These are phyloP conservation scores for Penicillium odoratum DNA, from an alignment of 495 filamentous ascomycete genomes.

Conservation along the genomic window DNA sequence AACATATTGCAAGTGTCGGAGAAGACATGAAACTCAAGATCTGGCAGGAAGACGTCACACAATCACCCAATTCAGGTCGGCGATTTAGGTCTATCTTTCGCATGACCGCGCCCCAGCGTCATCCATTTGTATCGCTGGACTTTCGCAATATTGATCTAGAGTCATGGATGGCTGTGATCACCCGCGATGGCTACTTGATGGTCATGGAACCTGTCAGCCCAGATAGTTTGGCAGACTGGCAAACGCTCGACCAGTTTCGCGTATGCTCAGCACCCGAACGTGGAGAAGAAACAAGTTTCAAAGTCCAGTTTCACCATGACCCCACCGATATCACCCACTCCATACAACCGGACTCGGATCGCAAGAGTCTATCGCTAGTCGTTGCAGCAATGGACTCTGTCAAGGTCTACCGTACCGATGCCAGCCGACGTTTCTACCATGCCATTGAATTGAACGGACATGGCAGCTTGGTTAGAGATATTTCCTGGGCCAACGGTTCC, in stretches of 20 bases:
- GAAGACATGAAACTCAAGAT: conserved; percentile 85
- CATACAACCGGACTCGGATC: conserved; percentile 70
- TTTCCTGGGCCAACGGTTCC: conserved; percentile 89
- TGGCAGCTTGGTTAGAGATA: conserved; percentile 77
- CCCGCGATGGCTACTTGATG: conserved; percentile 73
- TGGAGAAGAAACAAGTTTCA: conserved; percentile 84
- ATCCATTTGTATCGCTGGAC: conserved; percentile 74
- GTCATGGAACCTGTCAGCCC: conserved; percentile 85
- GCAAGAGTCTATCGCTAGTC: conserved; percentile 71
- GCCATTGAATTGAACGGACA: conserved; percentile 73
- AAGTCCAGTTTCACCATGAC: conserved; percentile 82
- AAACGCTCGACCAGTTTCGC: conserved; percentile 66
- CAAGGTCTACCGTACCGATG: conserved; percentile 75
- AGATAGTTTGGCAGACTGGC: conserved; percentile 78
- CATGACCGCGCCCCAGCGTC: conserved; percentile 54
- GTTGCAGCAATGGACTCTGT: conserved; percentile 82
- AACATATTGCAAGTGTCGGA: conserved; percentile 68
- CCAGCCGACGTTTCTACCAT: conserved; percentile 68
- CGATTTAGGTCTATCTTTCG: conserved; percentile 70
- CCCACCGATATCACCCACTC: conserved; percentile 74
- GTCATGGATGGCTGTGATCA: conserved; percentile 81
- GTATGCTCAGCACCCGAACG: conserved; percentile 60
- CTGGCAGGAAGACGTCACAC: conserved; percentile 83
- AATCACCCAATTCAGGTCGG: conserved; percentile 67
- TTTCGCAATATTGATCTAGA: conserved; percentile 73